These are phyloP conservation scores for Suillus subluteus DNA, from an alignment of 768 basidiomycete genomes.

Conservation along the genomic window DNA sequence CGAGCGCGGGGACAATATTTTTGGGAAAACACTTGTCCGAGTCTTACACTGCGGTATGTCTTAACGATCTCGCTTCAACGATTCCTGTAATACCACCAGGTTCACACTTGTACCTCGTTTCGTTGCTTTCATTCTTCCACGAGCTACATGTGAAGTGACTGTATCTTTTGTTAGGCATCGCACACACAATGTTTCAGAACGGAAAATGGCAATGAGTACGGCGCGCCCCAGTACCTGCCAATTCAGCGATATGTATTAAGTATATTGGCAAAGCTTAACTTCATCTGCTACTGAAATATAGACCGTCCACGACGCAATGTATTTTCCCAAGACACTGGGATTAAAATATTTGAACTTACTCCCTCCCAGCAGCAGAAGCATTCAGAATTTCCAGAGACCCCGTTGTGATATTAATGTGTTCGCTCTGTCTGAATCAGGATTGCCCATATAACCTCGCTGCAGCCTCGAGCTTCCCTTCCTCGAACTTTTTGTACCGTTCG, in stretches of 20 bases:
- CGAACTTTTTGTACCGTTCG: conserved; percentile 26
- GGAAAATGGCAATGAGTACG: not conserved
- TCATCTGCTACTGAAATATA: not conserved
- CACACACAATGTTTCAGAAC: not conserved
- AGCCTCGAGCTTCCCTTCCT: conserved; percentile 32
- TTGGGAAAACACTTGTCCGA: not conserved
- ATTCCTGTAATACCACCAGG: not conserved
- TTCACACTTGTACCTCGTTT: not conserved
- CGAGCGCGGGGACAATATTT: not conserved
- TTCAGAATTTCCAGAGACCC: not conserved
- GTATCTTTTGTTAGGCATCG: not conserved
- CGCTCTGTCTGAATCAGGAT: not conserved
- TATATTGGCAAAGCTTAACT: not conserved
- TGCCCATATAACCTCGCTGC: conserved; percentile 1
- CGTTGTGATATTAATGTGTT: not conserved
- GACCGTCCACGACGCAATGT: not conserved
- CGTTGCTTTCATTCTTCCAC: not conserved
- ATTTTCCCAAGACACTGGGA: not conserved
- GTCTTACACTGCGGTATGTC: not conserved
- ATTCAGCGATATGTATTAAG: not conserved
- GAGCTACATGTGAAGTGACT: not conserved
- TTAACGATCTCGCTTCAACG: not conserved
- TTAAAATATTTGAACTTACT: not conserved
- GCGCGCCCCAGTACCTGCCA: not conserved
- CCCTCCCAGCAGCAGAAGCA: not conserved